These are phyloP conservation scores for Purshia tridentata DNA, from an alignment of 306 rosid genomes.

Conservation along the genomic window DNA sequence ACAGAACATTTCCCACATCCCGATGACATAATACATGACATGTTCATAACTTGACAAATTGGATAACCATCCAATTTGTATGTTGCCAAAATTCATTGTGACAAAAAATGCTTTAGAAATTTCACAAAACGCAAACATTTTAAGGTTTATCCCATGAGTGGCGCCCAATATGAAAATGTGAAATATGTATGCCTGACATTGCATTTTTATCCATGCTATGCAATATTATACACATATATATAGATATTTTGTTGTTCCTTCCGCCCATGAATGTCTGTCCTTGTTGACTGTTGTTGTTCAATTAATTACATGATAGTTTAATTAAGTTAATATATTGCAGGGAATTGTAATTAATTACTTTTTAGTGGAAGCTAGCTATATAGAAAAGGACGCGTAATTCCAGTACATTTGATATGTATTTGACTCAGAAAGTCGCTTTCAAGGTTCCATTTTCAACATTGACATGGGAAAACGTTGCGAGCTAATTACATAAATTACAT, in stretches of 20 bases:
- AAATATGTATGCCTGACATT: not conserved
- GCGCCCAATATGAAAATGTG: not conserved
- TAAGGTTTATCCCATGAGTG: not conserved
- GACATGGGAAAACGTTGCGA: constrained; percentile 23
- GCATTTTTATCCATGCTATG: too few species aligned
- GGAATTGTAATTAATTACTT: not conserved
- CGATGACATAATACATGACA: not conserved
- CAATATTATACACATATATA: too few species aligned
- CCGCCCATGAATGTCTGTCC: constrained; percentile 1
- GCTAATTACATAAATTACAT: too few species aligned
- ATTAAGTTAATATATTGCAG: not conserved
- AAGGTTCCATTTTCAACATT: constrained; percentile 8
- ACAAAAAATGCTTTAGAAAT: constrained; percentile 1
- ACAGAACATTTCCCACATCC: not conserved
- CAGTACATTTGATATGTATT: constrained; percentile 1
- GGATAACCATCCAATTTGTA: not conserved
- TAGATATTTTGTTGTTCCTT: not conserved
- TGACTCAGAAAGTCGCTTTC: constrained; percentile 18
- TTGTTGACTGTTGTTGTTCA: not conserved
- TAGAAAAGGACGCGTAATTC: constrained; percentile 27
- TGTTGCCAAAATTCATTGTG: constrained; percentile 10
- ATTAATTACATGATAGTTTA: not conserved
- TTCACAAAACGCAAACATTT: not conserved
- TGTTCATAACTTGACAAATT: not conserved
- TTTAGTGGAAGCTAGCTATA: not conserved